phyloP scores from a whole-genome alignment of 140 eudicot genomes.

The Erigeron philadelphicus region DNA sequence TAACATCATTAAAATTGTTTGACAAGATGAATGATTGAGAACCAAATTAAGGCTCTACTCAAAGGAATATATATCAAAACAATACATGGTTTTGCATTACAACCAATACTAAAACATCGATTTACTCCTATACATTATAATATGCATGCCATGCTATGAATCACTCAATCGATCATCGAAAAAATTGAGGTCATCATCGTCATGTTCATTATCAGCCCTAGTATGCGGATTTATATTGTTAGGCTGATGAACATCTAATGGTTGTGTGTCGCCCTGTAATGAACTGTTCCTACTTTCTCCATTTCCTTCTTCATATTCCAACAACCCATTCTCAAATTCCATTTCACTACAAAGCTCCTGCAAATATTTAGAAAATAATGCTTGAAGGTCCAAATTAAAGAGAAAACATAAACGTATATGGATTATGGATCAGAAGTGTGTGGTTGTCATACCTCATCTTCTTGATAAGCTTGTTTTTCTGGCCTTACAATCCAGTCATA shows the following conservation, averaged over 20 bases:
- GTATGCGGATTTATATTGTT: neutral
- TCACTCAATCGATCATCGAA: slow-evolving; percentile 61
- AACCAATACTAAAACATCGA: slow-evolving; percentile 7
- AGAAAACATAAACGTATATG: neutral
- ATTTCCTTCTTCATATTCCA: slow-evolving; percentile 58
- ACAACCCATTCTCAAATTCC: slow-evolving; percentile 65
- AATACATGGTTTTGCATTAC: slow-evolving; percentile 25
- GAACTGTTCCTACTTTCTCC: slow-evolving; percentile 54
- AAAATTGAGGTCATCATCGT: slow-evolving; percentile 58
- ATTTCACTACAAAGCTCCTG: slow-evolving; percentile 62
- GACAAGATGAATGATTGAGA: slow-evolving; percentile 7
- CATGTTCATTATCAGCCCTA: slow-evolving; percentile 11
- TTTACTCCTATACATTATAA: slow-evolving; percentile 24
- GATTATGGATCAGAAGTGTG: neutral
- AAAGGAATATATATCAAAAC: slow-evolving; percentile 12
- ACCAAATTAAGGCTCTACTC: slow-evolving; percentile 8
- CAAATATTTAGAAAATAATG: neutral
- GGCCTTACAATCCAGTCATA: slow-evolving; percentile 78
- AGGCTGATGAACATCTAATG: slow-evolving; percentile 52
- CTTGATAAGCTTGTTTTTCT: slow-evolving; percentile 56
- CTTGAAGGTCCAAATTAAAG: neutral
- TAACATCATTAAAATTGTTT: neutral
- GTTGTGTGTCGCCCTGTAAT: slow-evolving; percentile 53
- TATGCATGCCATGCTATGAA: slow-evolving; percentile 14
- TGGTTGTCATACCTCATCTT: slow-evolving; percentile 61